Percentiles rank a stretch among this genome's conserved stretches.
Evolutionary conservation across 164 flowering plant genomes (phyloP).

Genomic region (Berberis vulgaris): DNA sequence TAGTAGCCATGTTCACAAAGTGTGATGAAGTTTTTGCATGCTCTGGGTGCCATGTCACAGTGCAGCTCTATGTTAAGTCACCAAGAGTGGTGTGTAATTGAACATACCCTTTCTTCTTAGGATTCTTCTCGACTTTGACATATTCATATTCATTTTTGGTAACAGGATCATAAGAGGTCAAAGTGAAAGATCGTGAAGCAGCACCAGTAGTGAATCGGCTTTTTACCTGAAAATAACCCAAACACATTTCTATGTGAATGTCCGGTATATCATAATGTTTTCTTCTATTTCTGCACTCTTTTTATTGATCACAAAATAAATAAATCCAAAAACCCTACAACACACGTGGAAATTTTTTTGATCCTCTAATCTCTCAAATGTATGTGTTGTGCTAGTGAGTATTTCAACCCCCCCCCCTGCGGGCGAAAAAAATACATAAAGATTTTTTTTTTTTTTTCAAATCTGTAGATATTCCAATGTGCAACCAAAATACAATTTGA

Average conservation of each 20-base stretch:
- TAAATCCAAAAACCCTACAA: too few species aligned
- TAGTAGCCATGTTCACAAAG: slow-evolving; percentile 90
- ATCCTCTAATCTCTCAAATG: too few species aligned
- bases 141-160: slow-evolving; percentile 88
- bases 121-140: slow-evolving; percentile 87
- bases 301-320: too few species aligned
- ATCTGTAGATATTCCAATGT: too few species aligned
- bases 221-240: slow-evolving; percentile 53
- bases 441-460: too few species aligned
- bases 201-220: slow-evolving; percentile 87
- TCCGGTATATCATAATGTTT: neutral
- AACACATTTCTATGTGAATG: slow-evolving; percentile 2
- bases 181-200: slow-evolving; percentile 94
- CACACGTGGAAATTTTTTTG: too few species aligned
- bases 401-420: too few species aligned
- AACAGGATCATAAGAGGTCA: slow-evolving; percentile 88
- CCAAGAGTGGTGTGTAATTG: slow-evolving; percentile 94
- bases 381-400: neutral
- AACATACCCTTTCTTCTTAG: slow-evolving; percentile 91
- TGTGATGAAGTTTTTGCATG: slow-evolving; percentile 93
- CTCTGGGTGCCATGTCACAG: slow-evolving; percentile 86
- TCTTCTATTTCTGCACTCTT: too few species aligned
- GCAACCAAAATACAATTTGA: too few species aligned
- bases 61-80: slow-evolving; percentile 89
- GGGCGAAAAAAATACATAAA: too few species aligned